Evolutionary conservation across 2,329 filamentous ascomycete genomes (phyloP), one percentile per base, ranked within the genome.

Genomic region (Sporothrix mexicana): DNA sequence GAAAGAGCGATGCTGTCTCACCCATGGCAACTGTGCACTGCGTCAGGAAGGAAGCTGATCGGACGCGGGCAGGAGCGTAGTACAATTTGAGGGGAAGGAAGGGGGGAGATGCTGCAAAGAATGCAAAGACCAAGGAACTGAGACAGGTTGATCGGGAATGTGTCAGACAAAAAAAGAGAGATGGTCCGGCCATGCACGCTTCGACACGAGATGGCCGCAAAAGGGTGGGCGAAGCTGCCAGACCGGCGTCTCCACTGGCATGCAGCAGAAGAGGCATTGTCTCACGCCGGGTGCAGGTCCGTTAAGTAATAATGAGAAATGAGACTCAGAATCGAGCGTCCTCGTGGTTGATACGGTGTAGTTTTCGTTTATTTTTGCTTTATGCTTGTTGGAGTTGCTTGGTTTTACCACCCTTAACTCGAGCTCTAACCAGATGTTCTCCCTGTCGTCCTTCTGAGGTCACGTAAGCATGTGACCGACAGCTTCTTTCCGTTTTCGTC

Each of bases 401-500:
- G 25, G 20, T 23, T 57, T 17, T 15, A 3, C 23, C 8, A 15
- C 17, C 15, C 59, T 20, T 62, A 15, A 43, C 57, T 41, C 61
- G 36, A 45, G 59, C 41, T 64, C 17, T 43, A 30, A 41, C 25
- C 25, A n/a, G n/a, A n/a, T 36, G 36, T 62, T 62, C 59, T 62
- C 9, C 59, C 30, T 53, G n/a, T 53, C 30, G 25, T 15, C 15
- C 36, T 62, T 0, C 23, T 30, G 66, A 20, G 57, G 51, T 69
- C 36, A 36, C 45, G 43, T 51, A 23, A 69, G 49, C 67, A 57
- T 69, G 49, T 69, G 51, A 47, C 45, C 17, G n/a, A 13, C 43
- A 66, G 41, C 45, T 68, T 43, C 51, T 57, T 53, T 57, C 67
- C 67, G 51, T 30, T 59, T 69, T 59, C 67, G 67, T 69, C 67